These are phyloP conservation scores for Gonium pectorale DNA, from an alignment of 139 green algal genomes.

Conservation along the genomic window DNA sequence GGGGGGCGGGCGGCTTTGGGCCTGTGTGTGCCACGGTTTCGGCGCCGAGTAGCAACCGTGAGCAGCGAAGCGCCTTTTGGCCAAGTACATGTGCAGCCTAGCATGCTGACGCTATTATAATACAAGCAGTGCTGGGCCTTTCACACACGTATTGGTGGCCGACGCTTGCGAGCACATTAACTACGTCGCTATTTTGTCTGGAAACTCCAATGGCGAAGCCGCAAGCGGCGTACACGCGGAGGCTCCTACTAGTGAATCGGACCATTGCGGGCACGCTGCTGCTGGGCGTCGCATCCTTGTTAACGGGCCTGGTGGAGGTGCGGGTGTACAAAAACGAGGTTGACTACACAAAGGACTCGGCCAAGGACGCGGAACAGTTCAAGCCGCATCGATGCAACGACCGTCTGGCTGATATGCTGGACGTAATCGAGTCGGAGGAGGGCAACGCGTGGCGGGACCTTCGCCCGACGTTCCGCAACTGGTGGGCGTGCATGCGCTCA, in stretches of 20 bases:
- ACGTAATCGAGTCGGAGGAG: constrained; percentile 39
- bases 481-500: constrained; percentile 36
- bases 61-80: too few species aligned
- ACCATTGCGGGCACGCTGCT: constrained; percentile 14
- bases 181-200: too few species aligned
- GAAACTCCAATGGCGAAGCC: neutral
- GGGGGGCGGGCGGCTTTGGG: too few species aligned
- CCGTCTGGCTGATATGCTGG: constrained; percentile 9
- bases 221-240: neutral
- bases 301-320: constrained; percentile 14
- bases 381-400: constrained; percentile 45
- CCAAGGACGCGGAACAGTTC: neutral
- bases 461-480: constrained; percentile 34
- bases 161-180: too few species aligned
- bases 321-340: constrained; percentile 28
- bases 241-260: constrained; percentile 8
- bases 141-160: too few species aligned
- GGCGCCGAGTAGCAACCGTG: too few species aligned
- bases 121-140: too few species aligned
- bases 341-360: constrained; percentile 5
- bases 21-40: too few species aligned
- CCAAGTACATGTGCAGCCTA: too few species aligned
- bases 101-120: too few species aligned
- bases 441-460: constrained; percentile 18
- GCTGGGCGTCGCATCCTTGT: neutral